Base-by-base conservation (phyloP, 257 asterid genomes). In the Echites panduratus region DNA sequence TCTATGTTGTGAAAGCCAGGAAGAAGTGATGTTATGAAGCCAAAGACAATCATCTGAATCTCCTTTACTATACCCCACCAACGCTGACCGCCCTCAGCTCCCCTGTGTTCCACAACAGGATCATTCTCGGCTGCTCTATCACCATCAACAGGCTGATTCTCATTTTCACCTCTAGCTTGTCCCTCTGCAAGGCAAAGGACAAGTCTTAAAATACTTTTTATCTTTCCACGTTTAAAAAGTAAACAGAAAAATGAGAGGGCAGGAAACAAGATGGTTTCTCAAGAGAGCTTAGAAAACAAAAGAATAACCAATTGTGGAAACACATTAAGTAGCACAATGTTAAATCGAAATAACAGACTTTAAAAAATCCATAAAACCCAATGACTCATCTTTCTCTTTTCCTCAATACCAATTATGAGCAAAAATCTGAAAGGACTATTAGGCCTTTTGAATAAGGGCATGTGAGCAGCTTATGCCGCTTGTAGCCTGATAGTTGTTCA, bases 1-100 rank as follows among this genome's bases (percentile, higher is more conserved):
- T 92, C 98, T 73, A 92, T 81, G 79, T 92, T 85, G 82, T 90
- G 96, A 78, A 90, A 93, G 79, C 97, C 98, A 0, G 98, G 98
- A 73, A 93, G 93, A 74, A 93, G 97, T 59, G 97, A 93, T 59
- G 96, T 89, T 47, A 93, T 90, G 92, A 93, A 93, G 81, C 98
- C 98, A 71, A 89, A 93, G 61, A 90, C 93, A 52, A 93, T 79
- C 89, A 93, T 75, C 83, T 90, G 95, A 68, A 93, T 80, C 85
- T 93, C 98, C 82, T 84, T 90, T 45, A 86, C 93, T 11, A 93
- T 89, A 66, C 78, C 83, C 93, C 93, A 85, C 94, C 88, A 88
- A 56, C 92, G 92, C 72, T 89, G 87, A 68, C 89, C 90, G 69
- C 56, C 87, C 22, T 79, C 93, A 0, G 73, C 90, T 72, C 71